A percentile compares a stretch with the other conserved stretches of the same genome.
phyloP scores from a whole-genome alignment of 768 basidiomycete species.

The Thelephora aurantiotincta region DNA sequence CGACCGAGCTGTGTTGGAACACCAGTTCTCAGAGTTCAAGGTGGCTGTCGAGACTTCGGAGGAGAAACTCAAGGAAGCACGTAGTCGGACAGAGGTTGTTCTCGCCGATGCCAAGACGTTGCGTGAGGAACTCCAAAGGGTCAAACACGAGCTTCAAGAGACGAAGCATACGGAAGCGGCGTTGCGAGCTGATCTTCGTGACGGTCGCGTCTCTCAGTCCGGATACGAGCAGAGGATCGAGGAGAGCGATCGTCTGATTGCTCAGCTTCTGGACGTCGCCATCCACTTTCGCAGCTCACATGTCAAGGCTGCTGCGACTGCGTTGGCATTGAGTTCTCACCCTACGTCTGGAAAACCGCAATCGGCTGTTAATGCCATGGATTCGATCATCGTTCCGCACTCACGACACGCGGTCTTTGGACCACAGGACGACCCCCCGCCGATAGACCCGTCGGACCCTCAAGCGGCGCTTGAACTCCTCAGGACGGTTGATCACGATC shows the following conservation, averaged over 20 bases:
- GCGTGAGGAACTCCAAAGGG: conserved; percentile 57
- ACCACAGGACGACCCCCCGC: conserved; percentile 46
- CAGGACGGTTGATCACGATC: conserved; percentile 68
- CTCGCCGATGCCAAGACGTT: conserved; percentile 55
- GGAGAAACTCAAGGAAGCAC: conserved; percentile 48
- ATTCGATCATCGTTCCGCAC: conserved; percentile 8
- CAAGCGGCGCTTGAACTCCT: conserved; percentile 54
- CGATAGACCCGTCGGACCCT: conserved; percentile 69
- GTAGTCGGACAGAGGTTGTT: conserved; percentile 44
- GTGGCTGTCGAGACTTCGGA: conserved; percentile 46
- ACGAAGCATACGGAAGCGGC: conserved; percentile 52
- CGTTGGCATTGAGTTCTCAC: conserved; percentile 38
- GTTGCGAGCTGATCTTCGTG: conserved; percentile 58
- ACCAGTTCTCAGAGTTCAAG: conserved; percentile 66
- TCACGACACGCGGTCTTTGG: conserved; percentile 36
- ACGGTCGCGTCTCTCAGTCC: conserved; percentile 53
- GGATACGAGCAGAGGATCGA: conserved; percentile 57
- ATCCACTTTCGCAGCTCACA: conserved; percentile 68
- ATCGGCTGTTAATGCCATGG: conserved; percentile 27
- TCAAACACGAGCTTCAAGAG: conserved; percentile 58
- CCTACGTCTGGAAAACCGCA: conserved; percentile 28
- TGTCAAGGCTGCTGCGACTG: conserved; percentile 51
- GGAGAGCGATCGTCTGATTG: conserved; percentile 51
- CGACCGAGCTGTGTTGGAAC: conserved; percentile 84
- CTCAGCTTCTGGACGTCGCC: conserved; percentile 72